Base-by-base conservation (phyloP, 352 stramenopile species). In the Phytophthora constricta region DNA sequence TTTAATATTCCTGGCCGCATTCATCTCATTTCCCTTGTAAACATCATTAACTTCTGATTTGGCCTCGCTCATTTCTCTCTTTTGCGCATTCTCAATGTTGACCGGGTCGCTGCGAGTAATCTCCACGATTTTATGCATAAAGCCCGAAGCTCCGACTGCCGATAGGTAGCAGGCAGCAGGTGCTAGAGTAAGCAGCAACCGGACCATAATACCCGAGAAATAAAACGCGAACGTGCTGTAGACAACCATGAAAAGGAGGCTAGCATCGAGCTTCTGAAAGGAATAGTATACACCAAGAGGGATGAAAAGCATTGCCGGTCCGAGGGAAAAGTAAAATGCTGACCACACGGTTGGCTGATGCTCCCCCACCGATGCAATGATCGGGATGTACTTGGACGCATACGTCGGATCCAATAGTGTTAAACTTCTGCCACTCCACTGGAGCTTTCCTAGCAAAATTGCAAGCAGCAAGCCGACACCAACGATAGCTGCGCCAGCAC, bases 311-410 rank as follows among this genome's bases (percentile, higher is more conserved):
- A 98, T 87, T 7, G 86, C 69, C 22, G 94, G 86, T 25, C 97
- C 92, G 3, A 98, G 82, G n/a, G 96, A 90, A 58, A 97, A 85
- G 74, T 97, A 98, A 65, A 98, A 98, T 11, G 75, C 82, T 0
- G 89, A 89, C 93, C 92, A 98, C 16, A 90, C 82, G 28, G 96
- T 97, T 47, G 96, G 94, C 68, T 98, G 96, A 68, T 98, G 96
- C 74, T 98, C 96, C 9, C 87, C 86, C 2, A 98, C 95, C 0
- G 92, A 98, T 7, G 94, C 96, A 62, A 98, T 97, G 65, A 98
- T 98, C 19, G 96, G 96, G 46, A 98, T 98, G 73, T 98, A 98
- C 80, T 97, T 98, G 74, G 84, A 93, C 22, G 93, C 91, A 63
- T 98, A 98, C 17, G 92, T 98, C 33, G 93, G 94, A 46, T 98